These are phyloP conservation scores for Pseudonitzschia multiseries DNA, from an alignment of 108 stramenopile species.

Conservation along the genomic window DNA sequence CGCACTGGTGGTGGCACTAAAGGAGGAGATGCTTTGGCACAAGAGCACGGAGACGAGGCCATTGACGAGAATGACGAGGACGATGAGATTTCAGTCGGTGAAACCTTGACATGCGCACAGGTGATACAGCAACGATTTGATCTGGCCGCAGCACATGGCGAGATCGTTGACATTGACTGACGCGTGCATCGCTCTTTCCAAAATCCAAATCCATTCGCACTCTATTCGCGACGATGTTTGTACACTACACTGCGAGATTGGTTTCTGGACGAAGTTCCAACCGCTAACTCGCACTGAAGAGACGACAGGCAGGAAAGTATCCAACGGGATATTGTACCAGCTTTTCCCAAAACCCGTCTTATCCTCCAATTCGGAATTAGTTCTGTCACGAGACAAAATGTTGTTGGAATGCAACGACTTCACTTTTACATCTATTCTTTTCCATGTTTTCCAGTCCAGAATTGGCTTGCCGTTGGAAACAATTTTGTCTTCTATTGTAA, in stretches of 20 bases:
- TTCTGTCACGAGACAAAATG: too few relatives aligned
- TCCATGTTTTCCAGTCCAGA: too few relatives aligned
- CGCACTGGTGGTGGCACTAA: neutral
- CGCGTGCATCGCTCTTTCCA: neutral
- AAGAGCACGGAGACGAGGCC: neutral
- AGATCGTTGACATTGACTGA: constrained; percentile 1
- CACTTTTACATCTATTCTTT: too few relatives aligned
- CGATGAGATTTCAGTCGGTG: neutral
- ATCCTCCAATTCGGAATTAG: too few relatives aligned
- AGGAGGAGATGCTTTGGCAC: neutral
- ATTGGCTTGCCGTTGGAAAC: too few relatives aligned
- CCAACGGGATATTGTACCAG: too few relatives aligned
- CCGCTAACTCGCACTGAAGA: too few relatives aligned
- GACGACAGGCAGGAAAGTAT: too few relatives aligned
- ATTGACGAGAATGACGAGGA: neutral
- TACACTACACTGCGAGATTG: neutral
- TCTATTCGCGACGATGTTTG: neutral
- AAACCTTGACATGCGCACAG: neutral
- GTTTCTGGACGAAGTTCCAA: too few relatives aligned
- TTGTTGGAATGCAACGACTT: too few relatives aligned
- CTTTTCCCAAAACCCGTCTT: too few relatives aligned
- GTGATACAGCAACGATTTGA: constrained; percentile 6
- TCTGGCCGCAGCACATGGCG: neutral
- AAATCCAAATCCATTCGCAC: neutral
- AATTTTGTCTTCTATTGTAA: too few relatives aligned